Conservation (phyloP, 768 basidiomycete genomes). For the Suillus paluster region DNA sequence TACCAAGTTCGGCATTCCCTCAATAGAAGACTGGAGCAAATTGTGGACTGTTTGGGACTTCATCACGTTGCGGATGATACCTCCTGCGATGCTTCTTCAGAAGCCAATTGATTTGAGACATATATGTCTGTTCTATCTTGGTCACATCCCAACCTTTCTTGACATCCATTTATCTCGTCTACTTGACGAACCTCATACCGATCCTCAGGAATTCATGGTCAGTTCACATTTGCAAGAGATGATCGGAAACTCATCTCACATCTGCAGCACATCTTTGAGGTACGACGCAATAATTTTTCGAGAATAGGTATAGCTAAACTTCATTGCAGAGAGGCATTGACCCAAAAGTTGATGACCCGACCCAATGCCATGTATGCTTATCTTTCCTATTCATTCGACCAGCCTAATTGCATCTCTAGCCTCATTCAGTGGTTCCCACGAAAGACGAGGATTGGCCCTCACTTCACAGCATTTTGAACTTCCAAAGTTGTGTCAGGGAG, state of each 20-base stretch:
- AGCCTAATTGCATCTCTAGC: slow-evolving; percentile 44
- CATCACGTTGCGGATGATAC: slow-evolving; percentile 85
- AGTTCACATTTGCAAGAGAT: slow-evolving; percentile 14
- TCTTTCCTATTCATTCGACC: background rate
- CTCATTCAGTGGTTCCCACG: slow-evolving; percentile 87
- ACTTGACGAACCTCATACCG: slow-evolving; percentile 77
- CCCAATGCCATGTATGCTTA: slow-evolving; percentile 74
- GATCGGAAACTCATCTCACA: slow-evolving; percentile 11
- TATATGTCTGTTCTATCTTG: slow-evolving; percentile 95
- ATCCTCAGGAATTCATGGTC: slow-evolving; percentile 83
- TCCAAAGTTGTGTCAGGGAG: slow-evolving; percentile 77
- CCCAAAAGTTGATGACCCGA: slow-evolving; percentile 90
- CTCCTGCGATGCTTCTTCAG: slow-evolving; percentile 79
- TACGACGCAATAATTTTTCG: background rate
- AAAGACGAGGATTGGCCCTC: slow-evolving; percentile 87
- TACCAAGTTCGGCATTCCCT: slow-evolving; percentile 65
- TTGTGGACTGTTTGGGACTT: slow-evolving; percentile 92
- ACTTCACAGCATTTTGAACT: slow-evolving; percentile 68
- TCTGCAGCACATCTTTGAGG: slow-evolving; percentile 75
- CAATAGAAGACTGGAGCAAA: slow-evolving; percentile 75
- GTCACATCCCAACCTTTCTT: slow-evolving; percentile 91
- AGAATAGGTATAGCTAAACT: background rate
- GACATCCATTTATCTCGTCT: slow-evolving; percentile 87
- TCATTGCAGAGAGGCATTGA: slow-evolving; percentile 86
- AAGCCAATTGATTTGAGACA: slow-evolving; percentile 95